These are phyloP conservation scores for Suillus bovinus DNA, from an alignment of 768 basidiomycete species.

Conservation along the genomic window DNA sequence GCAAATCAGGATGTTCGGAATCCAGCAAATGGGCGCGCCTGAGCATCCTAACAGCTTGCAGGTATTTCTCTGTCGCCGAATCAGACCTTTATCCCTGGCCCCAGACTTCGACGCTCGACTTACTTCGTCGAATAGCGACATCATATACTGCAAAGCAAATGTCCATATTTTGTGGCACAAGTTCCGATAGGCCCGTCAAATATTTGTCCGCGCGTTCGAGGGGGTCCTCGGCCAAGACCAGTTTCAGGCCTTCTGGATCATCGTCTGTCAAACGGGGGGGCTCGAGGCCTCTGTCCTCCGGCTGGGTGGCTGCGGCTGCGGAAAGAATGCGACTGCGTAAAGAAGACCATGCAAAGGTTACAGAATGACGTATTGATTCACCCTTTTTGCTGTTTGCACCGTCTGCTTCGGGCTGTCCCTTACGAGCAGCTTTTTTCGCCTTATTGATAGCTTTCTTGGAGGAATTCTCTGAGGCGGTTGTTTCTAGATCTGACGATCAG, in stretches of 20 bases:
- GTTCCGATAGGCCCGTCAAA: slow-evolving; percentile 58
- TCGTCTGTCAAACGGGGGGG: slow-evolving; percentile 62
- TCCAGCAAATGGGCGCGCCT: slow-evolving; percentile 53
- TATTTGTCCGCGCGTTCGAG: slow-evolving; percentile 77
- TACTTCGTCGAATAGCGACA: slow-evolving; percentile 80
- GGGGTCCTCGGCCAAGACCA: slow-evolving; percentile 60
- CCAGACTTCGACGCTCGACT: slow-evolving; percentile 28
- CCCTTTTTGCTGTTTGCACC: slow-evolving; percentile 58
- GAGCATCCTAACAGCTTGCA: slow-evolving; percentile 77
- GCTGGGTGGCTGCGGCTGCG: slow-evolving; percentile 33
- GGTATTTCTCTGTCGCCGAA: slow-evolving; percentile 60
- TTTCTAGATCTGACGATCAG: slow-evolving; percentile 1
- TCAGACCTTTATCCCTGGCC: slow-evolving; percentile 1
- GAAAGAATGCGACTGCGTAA: slow-evolving; percentile 17
- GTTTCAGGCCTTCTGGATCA: slow-evolving; percentile 79
- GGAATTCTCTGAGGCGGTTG: slow-evolving; percentile 15
- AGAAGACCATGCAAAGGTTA: slow-evolving; percentile 13
- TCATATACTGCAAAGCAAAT: slow-evolving; percentile 80
- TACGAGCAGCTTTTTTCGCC: slow-evolving; percentile 77
- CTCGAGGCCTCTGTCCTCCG: slow-evolving; percentile 75
- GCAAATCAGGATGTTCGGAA: slow-evolving; percentile 63
- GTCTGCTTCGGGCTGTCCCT: slow-evolving; percentile 55
- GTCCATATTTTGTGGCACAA: slow-evolving; percentile 55
- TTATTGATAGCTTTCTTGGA: slow-evolving; percentile 87
- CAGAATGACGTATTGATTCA: slow-evolving; percentile 30